A percentile compares a stretch with the other conserved stretches of the same genome.
phyloP scores from a whole-genome alignment of 2,329 filamentous ascomycete species.

The Diplodia scrobiculata region DNA sequence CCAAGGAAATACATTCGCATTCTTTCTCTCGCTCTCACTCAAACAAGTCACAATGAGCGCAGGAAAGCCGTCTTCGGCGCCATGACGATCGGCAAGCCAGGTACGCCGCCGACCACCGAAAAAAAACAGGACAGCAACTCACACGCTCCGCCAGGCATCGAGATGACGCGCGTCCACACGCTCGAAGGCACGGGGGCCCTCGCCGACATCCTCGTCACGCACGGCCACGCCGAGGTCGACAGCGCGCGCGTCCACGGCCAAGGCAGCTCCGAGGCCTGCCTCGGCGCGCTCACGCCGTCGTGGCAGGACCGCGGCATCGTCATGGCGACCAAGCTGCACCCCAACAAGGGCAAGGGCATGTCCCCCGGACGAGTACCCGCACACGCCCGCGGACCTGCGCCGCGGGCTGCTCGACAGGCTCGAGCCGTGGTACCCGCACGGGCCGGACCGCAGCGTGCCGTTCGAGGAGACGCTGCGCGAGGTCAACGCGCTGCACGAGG shows the following conservation, averaged over 20 bases:
- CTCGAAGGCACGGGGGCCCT: conserved; percentile 35
- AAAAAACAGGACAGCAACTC: too few species aligned
- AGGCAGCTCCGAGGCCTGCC: conserved; percentile 47
- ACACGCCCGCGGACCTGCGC: conserved; percentile 38
- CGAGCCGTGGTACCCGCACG: conserved; percentile 56
- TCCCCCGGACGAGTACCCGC: conserved; percentile 21
- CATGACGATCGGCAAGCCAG: conserved; percentile 45
- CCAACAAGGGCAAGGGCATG: conserved; percentile 35
- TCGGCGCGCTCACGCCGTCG: conserved; percentile 48
- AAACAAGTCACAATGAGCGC: background rate
- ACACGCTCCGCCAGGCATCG: conserved; percentile 31
- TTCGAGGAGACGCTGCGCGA: conserved; percentile 52
- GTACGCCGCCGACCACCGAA: conserved; percentile 30
- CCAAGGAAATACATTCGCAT: too few species aligned
- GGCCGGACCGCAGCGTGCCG: conserved; percentile 52
- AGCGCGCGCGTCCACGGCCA: conserved; percentile 46
- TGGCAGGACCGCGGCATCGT: conserved; percentile 47
- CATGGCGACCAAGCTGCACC: conserved; percentile 51
- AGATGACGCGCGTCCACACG: conserved; percentile 34
- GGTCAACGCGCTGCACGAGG: conserved; percentile 51
- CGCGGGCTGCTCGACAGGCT: conserved; percentile 45
- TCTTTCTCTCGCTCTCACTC: too few species aligned
- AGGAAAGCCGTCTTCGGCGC: conserved; percentile 42
- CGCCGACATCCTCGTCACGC: conserved; percentile 38
- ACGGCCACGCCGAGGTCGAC: conserved; percentile 43